Evolutionary conservation across 345 rosid genomes (phyloP).

Genomic region (Excoecaria agallocha): DNA sequence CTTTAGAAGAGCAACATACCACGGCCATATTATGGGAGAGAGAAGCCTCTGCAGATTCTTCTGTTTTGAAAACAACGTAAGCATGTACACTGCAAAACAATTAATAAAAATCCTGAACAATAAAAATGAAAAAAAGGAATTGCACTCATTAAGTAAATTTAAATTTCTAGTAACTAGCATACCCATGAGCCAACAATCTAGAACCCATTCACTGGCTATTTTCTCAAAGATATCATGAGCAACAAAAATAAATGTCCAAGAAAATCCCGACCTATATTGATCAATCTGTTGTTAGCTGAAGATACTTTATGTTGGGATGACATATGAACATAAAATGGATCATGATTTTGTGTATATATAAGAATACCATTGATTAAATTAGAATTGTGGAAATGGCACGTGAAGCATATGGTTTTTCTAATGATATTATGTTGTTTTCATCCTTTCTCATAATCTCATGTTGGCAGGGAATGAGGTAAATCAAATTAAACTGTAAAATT

Average conservation of each 20-base stretch:
- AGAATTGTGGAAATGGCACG: not conserved
- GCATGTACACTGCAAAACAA: slow-evolving; percentile 76
- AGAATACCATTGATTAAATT: not conserved
- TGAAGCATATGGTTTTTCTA: not conserved
- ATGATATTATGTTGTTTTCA: not conserved
- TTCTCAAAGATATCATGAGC: not conserved
- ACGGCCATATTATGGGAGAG: slow-evolving; percentile 81
- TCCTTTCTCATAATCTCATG: not conserved
- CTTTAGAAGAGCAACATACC: slow-evolving; percentile 44
- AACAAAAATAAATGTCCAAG: not conserved
- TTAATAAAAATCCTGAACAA: not conserved
- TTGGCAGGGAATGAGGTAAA: not conserved
- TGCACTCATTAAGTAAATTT: not conserved
- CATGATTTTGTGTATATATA: not conserved
- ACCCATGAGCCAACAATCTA: not conserved
- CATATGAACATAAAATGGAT: not conserved
- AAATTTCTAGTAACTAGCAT: not conserved
- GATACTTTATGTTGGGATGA: not conserved
- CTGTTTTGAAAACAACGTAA: slow-evolving; percentile 77
- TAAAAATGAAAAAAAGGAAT: too few relatives aligned
- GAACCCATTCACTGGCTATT: not conserved
- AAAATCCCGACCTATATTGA: not conserved
- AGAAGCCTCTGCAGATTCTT: slow-evolving; percentile 79
- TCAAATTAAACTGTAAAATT: not conserved
- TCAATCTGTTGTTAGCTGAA: too few relatives aligned